These are phyloP conservation scores for Madurella fahalii DNA, from an alignment of 2,329 filamentous ascomycete genomes.

Conservation along the genomic window DNA sequence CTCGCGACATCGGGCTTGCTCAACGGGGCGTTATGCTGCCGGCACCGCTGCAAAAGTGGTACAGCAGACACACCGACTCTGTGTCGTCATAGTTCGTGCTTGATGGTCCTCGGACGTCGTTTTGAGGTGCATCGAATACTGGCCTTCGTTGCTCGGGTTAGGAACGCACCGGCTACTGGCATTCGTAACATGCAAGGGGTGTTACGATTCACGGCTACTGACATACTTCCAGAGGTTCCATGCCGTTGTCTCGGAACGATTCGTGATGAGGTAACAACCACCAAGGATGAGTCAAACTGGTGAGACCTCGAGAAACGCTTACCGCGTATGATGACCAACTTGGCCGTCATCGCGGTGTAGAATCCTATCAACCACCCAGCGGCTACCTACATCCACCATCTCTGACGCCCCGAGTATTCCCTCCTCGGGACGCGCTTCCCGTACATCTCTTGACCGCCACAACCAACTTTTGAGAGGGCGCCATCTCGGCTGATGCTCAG, in stretches of 20 bases:
- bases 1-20: neutral
- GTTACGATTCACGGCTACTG: constrained; percentile 5
- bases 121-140: neutral
- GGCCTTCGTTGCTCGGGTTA: neutral
- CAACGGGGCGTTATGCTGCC: neutral
- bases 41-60: constrained; percentile 1
- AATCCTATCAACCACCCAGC: neutral
- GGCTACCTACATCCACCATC: constrained; percentile 9
- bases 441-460: constrained; percentile 9
- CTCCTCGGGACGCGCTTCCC: neutral
- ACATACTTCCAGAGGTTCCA: constrained; percentile 5
- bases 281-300: neutral
- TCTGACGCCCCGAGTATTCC: neutral
- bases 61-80: constrained; percentile 2
- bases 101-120: too few relatives aligned
- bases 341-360: neutral
- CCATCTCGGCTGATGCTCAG: constrained; percentile 8
- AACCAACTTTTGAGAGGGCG: neutral
- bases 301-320: constrained; percentile 4
- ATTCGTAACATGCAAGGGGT: neutral
- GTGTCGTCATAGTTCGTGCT: too few relatives aligned
- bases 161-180: neutral
- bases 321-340: constrained; percentile 7
- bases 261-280: neutral
- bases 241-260: neutral